These are phyloP conservation scores for Collybia nuda DNA, from an alignment of 768 basidiomycete species.

Conservation along the genomic window DNA sequence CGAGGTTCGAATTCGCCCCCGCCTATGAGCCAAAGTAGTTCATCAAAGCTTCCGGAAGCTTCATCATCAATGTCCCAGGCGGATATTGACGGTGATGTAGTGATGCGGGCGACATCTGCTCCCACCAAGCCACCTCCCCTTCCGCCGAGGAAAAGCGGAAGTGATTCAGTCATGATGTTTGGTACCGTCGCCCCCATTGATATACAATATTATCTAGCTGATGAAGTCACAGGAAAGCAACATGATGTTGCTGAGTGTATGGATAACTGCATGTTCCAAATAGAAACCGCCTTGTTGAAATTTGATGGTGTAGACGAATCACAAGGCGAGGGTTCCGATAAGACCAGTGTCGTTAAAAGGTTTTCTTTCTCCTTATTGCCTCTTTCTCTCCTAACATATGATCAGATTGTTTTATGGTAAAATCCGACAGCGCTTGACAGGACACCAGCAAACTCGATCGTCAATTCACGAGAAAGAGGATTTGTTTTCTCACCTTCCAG, in stretches of 20 bases:
- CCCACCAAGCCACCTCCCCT: slow-evolving; percentile 51
- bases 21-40: slow-evolving; percentile 17
- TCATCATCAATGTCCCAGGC: slow-evolving; percentile 25
- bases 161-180: slow-evolving; percentile 87
- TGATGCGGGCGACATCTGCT: slow-evolving; percentile 27
- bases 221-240: slow-evolving; percentile 67
- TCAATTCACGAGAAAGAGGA: slow-evolving; percentile 87
- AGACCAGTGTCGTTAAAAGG: slow-evolving; percentile 83
- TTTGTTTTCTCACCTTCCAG: slow-evolving; percentile 89
- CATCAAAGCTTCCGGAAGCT: slow-evolving; percentile 27
- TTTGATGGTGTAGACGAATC: slow-evolving; percentile 53
- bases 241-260: slow-evolving; percentile 99
- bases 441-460: slow-evolving; percentile 39
- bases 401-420: slow-evolving; percentile 82
- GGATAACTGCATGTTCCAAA: slow-evolving; percentile 99
- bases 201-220: slow-evolving; percentile 2
- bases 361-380: slow-evolving; percentile 23
- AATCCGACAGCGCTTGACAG: slow-evolving; percentile 56
- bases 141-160: slow-evolving; percentile 51
- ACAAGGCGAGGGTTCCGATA: slow-evolving; percentile 47
- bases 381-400: not conserved
- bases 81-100: slow-evolving; percentile 32
- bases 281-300: slow-evolving; percentile 87
- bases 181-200: slow-evolving; percentile 39
- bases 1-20: slow-evolving; percentile 26